phyloP scores from a whole-genome alignment of 1,139 yeast species.

The Candida mesenterica region DNA sequence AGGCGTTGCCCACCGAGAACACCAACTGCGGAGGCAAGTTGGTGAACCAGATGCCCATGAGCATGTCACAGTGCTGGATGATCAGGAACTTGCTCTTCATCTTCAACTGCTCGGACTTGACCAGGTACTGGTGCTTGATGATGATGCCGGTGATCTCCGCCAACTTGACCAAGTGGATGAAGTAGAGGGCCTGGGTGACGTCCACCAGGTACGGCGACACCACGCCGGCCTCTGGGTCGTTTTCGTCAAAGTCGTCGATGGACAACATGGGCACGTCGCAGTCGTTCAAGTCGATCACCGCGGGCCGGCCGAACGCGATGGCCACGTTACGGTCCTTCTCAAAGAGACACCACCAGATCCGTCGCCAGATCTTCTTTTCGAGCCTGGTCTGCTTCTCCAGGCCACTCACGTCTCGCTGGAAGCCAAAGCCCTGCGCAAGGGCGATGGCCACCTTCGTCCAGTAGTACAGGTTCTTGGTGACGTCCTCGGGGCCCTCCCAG shows the following conservation, averaged over 20 bases:
- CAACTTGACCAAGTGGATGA: conserved; percentile 64
- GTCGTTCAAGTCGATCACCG: conserved; percentile 67
- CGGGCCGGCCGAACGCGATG: conserved; percentile 78
- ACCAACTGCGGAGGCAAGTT: conserved; percentile 64
- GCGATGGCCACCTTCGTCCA: conserved; percentile 77
- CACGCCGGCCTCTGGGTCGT: conserved; percentile 47
- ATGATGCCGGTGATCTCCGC: conserved; percentile 76
- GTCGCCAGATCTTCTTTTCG: conserved; percentile 62
- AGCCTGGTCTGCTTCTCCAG: conserved; percentile 28
- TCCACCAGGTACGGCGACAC: conserved; percentile 46
- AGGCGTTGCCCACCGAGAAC: conserved; percentile 57
- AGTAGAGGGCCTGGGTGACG: conserved; percentile 52
- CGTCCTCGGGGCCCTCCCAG: conserved; percentile 81
- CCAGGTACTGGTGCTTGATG: conserved; percentile 68
- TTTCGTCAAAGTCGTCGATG: conserved; percentile 61
- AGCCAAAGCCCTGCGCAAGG: conserved; percentile 77
- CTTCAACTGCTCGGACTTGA: conserved; percentile 59
- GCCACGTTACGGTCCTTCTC: conserved; percentile 70
- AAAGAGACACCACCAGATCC: conserved; percentile 81
- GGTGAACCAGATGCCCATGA: conserved; percentile 78
- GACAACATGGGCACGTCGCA: conserved; percentile 77
- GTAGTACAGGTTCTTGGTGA: conserved; percentile 69
- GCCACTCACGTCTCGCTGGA: conserved; percentile 54
- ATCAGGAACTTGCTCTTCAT: conserved; percentile 52
- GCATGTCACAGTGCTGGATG: conserved; percentile 71